Evolutionary conservation across 1,284 basidiomycete genomes (phyloP), one percentile per base, ranked within the genome.

Genomic region (Ceratobasidium papillatum): DNA sequence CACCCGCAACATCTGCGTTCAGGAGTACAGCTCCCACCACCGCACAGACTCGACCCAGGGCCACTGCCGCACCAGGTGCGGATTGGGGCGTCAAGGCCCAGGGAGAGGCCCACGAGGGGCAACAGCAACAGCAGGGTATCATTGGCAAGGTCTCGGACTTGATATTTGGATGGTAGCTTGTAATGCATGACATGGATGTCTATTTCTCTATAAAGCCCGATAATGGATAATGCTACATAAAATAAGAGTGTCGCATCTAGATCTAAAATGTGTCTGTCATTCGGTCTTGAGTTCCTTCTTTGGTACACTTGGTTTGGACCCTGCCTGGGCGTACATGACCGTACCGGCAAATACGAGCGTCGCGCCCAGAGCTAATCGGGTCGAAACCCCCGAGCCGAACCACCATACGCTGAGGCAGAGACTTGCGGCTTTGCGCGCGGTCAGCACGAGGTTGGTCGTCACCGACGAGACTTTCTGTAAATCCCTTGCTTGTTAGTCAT

Each of bases 371-470:
- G 84, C 88, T n/a, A 93, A 83, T 77, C 87, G 84, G 0, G 79
- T 74, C 78, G 91, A 91, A 89, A 90, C 91, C 4, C 86, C 87
- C 77, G 87, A 89, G 11, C 88, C 88, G 78, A 92, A 92, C 87
- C 88, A 90, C 89, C 89, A 91, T 12, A 93, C 89, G 80, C 90
- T 91, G 76, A 92, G 86, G 79, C 89, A 90, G 19, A 93, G 84
- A 77, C 89, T 90, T 73, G 91, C 79, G 7, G 91, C 90, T 80
- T 93, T 93, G 73, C 91, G 86, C 0, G 87, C 84, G 1, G 91
- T 93, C 38, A 92, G 83, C 9, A 90, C 89, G 36, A 93, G 85
- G 79, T 91, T 91, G 9, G 90, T 91, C 4, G 90, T 89, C 7
- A 92, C 91, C 0, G 89, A 90, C 3, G 90, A 90, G 11, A 91